Evolutionary conservation across 495 filamentous ascomycete species (phyloP), one percentile per base, ranked within the genome.

Genomic region (Penicillium steckii): DNA sequence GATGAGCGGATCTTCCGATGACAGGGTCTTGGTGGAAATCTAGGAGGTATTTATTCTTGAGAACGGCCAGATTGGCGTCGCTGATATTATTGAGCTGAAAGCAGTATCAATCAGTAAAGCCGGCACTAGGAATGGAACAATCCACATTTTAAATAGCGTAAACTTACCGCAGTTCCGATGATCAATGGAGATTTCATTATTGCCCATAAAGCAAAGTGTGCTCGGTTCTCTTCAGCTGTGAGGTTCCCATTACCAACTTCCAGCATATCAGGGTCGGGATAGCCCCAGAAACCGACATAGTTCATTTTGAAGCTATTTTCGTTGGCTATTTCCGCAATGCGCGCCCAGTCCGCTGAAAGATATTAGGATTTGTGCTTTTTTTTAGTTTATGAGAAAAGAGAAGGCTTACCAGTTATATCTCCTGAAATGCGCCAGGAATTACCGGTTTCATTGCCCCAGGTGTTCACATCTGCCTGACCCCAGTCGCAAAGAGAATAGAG

Each of bases 401-500:
- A 21, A 51, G n/a, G 8, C 72, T 30, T 57, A 68, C 78, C 72
- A 10, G 63, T 59, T 40, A 82, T 85, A 62, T 85, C 82, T 9
- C 72, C 74, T 8, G 69, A 70, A 56, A 78, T 76, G 35, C 83
- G 70, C 83, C 82, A 85, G 3, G 73, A 79, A 33, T 78, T 74
- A 10, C 73, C 80, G 5, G 73, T 77, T 15, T 46, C 41, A 50
- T 71, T 67, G 8, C 76, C 83, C 80, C 82, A 85, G 2, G 56
- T 52, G 33, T 78, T 72, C 2, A 81, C 78, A 45, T 70, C 60
- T 0, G 75, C 79, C 3, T 76, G 56, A 23, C 85, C 85, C 85
- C 85, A 87, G 41, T 81, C 72, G 61, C 85, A 91, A 2, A 90
- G 68, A 10, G 77, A 82, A 66, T 82, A 91, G 12, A 86, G 63